Conservation (phyloP, 2,329 filamentous ascomycete genomes). For the Exophiala lecanii-corni region DNA sequence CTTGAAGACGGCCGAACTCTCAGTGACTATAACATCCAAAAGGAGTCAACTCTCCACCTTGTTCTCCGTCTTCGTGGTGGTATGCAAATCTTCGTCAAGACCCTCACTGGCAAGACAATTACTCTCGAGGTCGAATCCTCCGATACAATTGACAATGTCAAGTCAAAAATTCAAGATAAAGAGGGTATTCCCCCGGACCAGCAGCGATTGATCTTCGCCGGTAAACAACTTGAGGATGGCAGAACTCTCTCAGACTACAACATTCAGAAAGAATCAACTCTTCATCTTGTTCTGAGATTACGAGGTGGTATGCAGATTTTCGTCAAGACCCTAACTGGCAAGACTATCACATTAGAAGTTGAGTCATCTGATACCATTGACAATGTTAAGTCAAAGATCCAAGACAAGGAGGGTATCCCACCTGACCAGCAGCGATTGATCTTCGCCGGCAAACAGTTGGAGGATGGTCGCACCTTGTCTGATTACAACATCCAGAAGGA, state of each 20-base stretch:
- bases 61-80: conserved; percentile 85
- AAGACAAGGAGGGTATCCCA: conserved; percentile 76
- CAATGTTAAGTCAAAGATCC: conserved; percentile 68
- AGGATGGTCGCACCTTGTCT: conserved; percentile 48
- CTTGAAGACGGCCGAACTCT: conserved; percentile 90
- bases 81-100: conserved; percentile 58
- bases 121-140: conserved; percentile 85
- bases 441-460: conserved; percentile 64
- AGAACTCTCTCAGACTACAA: conserved; percentile 93
- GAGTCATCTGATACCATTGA: conserved; percentile 66
- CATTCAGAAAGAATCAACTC: conserved; percentile 86
- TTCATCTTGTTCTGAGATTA: conserved; percentile 75
- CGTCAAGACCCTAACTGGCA: conserved; percentile 74
- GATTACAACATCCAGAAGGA: conserved; percentile 59
- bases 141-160: conserved; percentile 92
- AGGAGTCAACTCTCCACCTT: conserved; percentile 80
- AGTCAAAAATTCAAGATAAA: conserved; percentile 78
- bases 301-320: conserved; percentile 84
- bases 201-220: conserved; percentile 88
- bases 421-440: conserved; percentile 68
- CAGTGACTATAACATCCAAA: conserved; percentile 93
- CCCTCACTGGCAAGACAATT: conserved; percentile 78
- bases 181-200: conserved; percentile 90
- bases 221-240: conserved; percentile 89
- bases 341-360: conserved; percentile 66